These are phyloP conservation scores for Dothistroma pini DNA, from an alignment of 2,329 filamentous ascomycete species.

Conservation along the genomic window DNA sequence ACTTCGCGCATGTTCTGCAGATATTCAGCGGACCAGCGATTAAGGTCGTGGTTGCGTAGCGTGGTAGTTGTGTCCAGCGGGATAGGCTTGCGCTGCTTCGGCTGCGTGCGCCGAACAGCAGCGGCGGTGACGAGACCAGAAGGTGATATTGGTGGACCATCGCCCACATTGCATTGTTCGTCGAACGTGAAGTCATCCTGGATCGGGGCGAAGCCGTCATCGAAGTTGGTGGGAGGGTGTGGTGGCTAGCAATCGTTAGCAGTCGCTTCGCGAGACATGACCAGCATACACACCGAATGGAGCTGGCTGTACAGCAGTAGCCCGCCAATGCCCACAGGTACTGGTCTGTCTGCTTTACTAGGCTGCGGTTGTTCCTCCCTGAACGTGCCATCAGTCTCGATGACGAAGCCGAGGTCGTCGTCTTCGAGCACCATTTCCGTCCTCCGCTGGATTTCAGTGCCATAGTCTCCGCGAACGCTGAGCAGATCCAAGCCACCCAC, in stretches of 20 bases:
- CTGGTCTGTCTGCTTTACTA: neutral
- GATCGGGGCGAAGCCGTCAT: conserved; percentile 34
- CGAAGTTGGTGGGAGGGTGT: conserved; percentile 6
- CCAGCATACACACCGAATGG: neutral
- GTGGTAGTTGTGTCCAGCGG: conserved; percentile 49
- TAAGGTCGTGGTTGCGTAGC: conserved; percentile 55
- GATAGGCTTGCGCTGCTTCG: conserved; percentile 36
- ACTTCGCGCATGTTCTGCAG: conserved; percentile 56
- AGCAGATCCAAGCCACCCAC: conserved; percentile 39
- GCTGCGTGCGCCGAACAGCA: conserved; percentile 41
- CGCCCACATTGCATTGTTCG: conserved; percentile 19
- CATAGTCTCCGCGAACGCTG: conserved; percentile 41
- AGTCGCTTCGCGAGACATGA: neutral
- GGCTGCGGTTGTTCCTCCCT: conserved; percentile 32
- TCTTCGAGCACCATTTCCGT: conserved; percentile 23
- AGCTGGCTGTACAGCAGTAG: neutral
- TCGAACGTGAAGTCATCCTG: conserved; percentile 21
- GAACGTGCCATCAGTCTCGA: conserved; percentile 57
- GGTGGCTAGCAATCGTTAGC: neutral
- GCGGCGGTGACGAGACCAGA: conserved; percentile 37
- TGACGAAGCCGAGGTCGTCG: conserved; percentile 34
- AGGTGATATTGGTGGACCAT: conserved; percentile 19
- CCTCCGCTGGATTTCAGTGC: conserved; percentile 27
- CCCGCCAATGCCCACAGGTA: neutral
- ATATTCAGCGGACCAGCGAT: conserved; percentile 58